Evolutionary conservation across 352 stramenopile species (phyloP).

Genomic region (Phytophthora cajani): DNA sequence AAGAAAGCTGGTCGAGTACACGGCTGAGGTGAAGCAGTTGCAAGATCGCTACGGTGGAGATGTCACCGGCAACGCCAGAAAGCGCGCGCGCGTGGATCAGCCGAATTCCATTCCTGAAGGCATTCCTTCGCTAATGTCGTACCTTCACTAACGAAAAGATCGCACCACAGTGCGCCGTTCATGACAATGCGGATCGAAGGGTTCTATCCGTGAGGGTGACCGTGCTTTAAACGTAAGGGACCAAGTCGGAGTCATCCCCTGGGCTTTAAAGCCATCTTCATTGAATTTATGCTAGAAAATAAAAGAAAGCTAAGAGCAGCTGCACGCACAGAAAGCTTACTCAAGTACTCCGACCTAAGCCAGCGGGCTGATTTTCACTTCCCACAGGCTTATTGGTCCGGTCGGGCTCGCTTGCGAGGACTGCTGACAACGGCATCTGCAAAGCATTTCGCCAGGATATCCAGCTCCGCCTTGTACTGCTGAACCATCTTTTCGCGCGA

Average conservation of each 20-base stretch:
- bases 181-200: no score
- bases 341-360: no score
- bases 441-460: not conserved
- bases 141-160: not conserved
- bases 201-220: no score
- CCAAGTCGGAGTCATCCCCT: no score
- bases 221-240: no score
- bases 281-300: no score
- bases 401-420: not conserved
- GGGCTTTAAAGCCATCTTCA: no score
- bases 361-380: not conserved
- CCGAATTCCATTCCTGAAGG: not conserved
- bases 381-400: not conserved
- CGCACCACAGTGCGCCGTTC: no score
- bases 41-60: not conserved
- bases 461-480: slow-evolving; percentile 11
- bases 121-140: not conserved
- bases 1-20: not conserved
- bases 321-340: no score
- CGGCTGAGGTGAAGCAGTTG: not conserved
- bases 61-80: not conserved
- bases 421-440: not conserved
- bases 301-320: no score
- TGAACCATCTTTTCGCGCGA: slow-evolving; percentile 1
- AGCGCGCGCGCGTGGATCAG: not conserved